Conservation (phyloP, 352 stramenopile genomes). For the Nothophytophthora sp. region DNA sequence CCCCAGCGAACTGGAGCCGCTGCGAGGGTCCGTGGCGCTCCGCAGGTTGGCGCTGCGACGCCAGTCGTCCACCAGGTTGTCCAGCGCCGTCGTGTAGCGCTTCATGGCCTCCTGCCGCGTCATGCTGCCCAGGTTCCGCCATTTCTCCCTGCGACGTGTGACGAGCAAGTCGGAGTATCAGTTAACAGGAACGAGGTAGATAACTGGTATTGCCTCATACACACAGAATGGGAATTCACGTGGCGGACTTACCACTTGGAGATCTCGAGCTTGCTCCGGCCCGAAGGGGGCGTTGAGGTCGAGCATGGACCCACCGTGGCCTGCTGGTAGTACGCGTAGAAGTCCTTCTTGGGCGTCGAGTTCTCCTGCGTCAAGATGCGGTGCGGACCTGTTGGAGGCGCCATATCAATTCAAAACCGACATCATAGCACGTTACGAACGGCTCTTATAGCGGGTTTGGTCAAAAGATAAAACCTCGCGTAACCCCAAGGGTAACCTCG, state of each 20-base stretch:
- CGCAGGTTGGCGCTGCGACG: constrained; percentile 54
- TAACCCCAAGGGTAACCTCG: too few relatives aligned
- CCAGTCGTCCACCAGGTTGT: constrained; percentile 87
- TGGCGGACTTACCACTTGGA: constrained; percentile 57
- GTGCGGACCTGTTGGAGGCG: too few relatives aligned
- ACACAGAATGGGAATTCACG: too few relatives aligned
- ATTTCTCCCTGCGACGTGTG: constrained; percentile 82
- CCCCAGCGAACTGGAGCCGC: constrained; percentile 1
- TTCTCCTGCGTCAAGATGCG: constrained; percentile 74
- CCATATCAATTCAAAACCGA: too few relatives aligned
- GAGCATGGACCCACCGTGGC: constrained; percentile 62
- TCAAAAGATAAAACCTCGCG: too few relatives aligned
- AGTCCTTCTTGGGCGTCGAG: constrained; percentile 76
- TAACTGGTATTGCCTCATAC: too few relatives aligned
- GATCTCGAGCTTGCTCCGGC: constrained; percentile 54
- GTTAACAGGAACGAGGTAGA: too few relatives aligned
- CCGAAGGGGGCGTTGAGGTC: constrained; percentile 26
- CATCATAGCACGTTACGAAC: too few relatives aligned
- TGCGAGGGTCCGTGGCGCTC: constrained; percentile 5
- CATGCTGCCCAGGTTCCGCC: constrained; percentile 64
- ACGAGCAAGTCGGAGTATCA: too few relatives aligned
- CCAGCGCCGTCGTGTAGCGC: constrained; percentile 68
- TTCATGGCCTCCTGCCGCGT: constrained; percentile 81
- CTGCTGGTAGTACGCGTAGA: constrained; percentile 82
- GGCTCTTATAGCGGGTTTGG: too few relatives aligned